Evolutionary conservation across 345 rosid species (phyloP), one percentile per base, ranked within the genome.

Genomic region (Dipteronia dyeriana): DNA sequence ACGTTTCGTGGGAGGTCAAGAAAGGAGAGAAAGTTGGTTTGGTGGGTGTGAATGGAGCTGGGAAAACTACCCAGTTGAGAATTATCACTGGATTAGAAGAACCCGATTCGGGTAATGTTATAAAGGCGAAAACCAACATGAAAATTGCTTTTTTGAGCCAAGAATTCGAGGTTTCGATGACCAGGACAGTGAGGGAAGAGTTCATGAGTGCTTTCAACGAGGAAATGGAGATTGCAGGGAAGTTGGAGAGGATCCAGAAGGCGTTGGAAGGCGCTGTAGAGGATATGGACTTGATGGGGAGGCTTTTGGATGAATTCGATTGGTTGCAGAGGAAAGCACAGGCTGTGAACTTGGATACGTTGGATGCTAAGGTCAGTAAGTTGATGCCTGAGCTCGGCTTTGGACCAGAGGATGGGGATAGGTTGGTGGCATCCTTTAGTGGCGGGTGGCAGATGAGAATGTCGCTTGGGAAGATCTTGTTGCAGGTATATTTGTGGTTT

Each of bases 401-500:
- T 81, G 70, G 87, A 1, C 78, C 84, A 0, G 98, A 95, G 84
- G 99, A 95, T 82, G 88, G 91, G 0, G 98, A 93, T 85, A 90
- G 99, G 85, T 87, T 95, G 81, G 99, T 95, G 11, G 99, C 98
- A 7, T 90, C 96, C 0, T 95, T 93, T 77, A 95, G 99, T 66
- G 83, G 99, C 72, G 99, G 99, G 9, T 95, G 99, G 99, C 98
- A 95, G 84, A 95, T 95, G 99, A 91, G 99, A 85, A 95, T 95
- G 90, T 93, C 97, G 12, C 96, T 95, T 66, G 99, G 99, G 71
- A 95, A 95, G 91, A 95, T 95, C 75, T 82, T 95, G 83, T 85
- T 95, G 82, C 98, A 95, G 99, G 99, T 93, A 86, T 59, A 67
- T 8, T 57, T 71, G 39, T 13, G 49, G 43, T 22, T 49, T 59